phyloP scores from a whole-genome alignment of 2,329 filamentous ascomycete species.

The Teratosphaeria gauchensis region DNA sequence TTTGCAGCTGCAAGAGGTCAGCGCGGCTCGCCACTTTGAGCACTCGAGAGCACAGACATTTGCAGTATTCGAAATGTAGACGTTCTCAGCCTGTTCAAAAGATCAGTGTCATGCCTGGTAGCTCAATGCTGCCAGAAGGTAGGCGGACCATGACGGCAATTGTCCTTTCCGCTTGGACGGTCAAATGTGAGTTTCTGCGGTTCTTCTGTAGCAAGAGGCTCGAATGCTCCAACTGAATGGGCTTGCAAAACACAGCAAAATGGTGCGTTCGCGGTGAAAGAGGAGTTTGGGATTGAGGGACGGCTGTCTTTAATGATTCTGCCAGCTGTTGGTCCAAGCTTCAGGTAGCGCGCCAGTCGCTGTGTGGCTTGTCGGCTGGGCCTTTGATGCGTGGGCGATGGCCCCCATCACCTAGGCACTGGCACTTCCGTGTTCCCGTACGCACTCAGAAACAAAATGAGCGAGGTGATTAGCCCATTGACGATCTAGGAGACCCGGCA shows the following conservation, averaged over 20 bases:
- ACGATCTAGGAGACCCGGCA: background rate
- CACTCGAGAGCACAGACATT: conserved; percentile 30
- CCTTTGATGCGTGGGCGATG: background rate
- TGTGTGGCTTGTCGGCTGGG: background rate
- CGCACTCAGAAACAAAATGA: background rate
- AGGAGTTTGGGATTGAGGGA: background rate
- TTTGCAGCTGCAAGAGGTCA: conserved; percentile 60
- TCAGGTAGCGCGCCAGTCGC: background rate
- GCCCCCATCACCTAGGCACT: background rate
- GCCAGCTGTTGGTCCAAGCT: background rate
- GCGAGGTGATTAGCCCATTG: background rate
- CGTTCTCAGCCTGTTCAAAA: conserved; percentile 13
- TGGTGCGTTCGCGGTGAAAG: background rate
- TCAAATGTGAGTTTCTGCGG: background rate
- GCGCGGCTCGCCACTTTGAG: conserved; percentile 12
- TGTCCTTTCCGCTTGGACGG: background rate
- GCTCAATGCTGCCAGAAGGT: background rate
- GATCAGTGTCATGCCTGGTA: background rate
- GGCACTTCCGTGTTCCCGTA: background rate
- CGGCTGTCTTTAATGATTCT: background rate
- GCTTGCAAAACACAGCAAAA: background rate
- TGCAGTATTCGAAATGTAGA: conserved; percentile 36
- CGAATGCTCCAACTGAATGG: background rate
- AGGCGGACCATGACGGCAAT: conserved; percentile 2
- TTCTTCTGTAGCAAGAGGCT: background rate